A percentile compares a stretch with the other conserved stretches of the same genome.
These are phyloP conservation scores for Boletus subcaerulescens DNA, from an alignment of 768 basidiomycete species.

Conservation along the genomic window DNA sequence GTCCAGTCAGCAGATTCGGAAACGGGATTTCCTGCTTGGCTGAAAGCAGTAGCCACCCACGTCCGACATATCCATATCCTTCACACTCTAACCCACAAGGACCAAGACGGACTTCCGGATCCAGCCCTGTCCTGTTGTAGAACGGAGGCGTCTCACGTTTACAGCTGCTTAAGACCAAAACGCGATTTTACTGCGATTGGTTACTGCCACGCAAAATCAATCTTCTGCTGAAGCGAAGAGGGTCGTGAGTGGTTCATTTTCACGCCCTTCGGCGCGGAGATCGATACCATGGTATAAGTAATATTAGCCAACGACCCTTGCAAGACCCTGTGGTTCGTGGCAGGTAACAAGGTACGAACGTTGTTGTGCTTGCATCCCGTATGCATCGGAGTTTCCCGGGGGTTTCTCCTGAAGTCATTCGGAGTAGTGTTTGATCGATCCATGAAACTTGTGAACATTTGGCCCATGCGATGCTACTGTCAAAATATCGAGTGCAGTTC, in stretches of 20 bases:
- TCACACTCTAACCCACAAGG: slow-evolving; percentile 11
- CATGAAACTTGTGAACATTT: not conserved
- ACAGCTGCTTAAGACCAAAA: not conserved
- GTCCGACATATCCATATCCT: not conserved
- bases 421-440: slow-evolving; percentile 1
- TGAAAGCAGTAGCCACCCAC: not conserved
- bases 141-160: not conserved
- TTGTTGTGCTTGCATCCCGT: not conserved
- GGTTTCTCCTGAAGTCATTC: not conserved
- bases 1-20: not conserved
- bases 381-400: not conserved
- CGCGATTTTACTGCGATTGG: slow-evolving; percentile 9
- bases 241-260: slow-evolving; percentile 8
- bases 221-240: slow-evolving; percentile 1
- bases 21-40: not conserved
- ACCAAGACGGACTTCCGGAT: slow-evolving; percentile 1
- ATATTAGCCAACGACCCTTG: not conserved
- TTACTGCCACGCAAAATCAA: slow-evolving; percentile 7
- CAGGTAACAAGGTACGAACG: not conserved
- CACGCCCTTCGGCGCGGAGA: slow-evolving; percentile 4
- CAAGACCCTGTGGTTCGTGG: slow-evolving; percentile 9
- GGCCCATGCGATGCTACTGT: not conserved
- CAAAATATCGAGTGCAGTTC: not conserved
- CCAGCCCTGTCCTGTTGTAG: not conserved
- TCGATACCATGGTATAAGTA: slow-evolving; percentile 4